Conservation (phyloP, 2,329 filamentous ascomycete genomes). For the Aspergillus ruber region DNA sequence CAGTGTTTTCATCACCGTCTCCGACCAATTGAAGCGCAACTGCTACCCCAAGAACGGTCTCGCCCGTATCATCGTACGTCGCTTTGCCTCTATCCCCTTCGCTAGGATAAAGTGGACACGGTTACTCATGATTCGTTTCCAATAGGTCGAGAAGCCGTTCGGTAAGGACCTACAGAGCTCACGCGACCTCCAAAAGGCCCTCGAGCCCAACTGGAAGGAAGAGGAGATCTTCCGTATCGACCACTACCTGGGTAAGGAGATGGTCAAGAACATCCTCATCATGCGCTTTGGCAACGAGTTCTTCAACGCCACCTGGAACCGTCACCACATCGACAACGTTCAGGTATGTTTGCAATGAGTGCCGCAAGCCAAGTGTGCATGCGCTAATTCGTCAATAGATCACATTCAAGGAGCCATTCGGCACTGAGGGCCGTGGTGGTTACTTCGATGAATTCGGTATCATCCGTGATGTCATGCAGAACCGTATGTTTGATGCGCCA, state of each 20-base stretch:
- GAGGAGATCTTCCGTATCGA: slow-evolving; percentile 99
- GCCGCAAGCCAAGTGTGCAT: slow-evolving; percentile 1
- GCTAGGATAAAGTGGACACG: not conserved
- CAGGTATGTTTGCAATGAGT: slow-evolving; percentile 49
- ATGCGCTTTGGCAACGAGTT: slow-evolving; percentile 98
- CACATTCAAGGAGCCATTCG: slow-evolving; percentile 98
- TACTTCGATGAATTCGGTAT: slow-evolving; percentile 99
- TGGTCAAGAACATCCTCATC: slow-evolving; percentile 99
- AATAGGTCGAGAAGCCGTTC: slow-evolving; percentile 95
- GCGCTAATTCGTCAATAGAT: slow-evolving; percentile 48
- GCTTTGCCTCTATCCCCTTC: not conserved
- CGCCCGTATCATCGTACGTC: slow-evolving; percentile 81
- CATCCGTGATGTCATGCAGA: slow-evolving; percentile 99
- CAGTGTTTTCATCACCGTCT: slow-evolving; percentile 96
- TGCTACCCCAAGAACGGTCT: slow-evolving; percentile 91
- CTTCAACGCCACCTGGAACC: slow-evolving; percentile 97
- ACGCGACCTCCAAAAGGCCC: slow-evolving; percentile 85
- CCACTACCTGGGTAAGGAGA: slow-evolving; percentile 99
- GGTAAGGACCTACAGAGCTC: slow-evolving; percentile 95
- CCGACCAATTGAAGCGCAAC: slow-evolving; percentile 92
- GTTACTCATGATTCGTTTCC: slow-evolving; percentile 1
- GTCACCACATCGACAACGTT: slow-evolving; percentile 98
- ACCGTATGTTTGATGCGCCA: slow-evolving; percentile 51
- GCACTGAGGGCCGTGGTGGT: slow-evolving; percentile 92
- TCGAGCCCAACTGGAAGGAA: slow-evolving; percentile 97